These are phyloP conservation scores for Colletotrichum tropicicola DNA, from an alignment of 2,329 filamentous ascomycete genomes.

Conservation along the genomic window DNA sequence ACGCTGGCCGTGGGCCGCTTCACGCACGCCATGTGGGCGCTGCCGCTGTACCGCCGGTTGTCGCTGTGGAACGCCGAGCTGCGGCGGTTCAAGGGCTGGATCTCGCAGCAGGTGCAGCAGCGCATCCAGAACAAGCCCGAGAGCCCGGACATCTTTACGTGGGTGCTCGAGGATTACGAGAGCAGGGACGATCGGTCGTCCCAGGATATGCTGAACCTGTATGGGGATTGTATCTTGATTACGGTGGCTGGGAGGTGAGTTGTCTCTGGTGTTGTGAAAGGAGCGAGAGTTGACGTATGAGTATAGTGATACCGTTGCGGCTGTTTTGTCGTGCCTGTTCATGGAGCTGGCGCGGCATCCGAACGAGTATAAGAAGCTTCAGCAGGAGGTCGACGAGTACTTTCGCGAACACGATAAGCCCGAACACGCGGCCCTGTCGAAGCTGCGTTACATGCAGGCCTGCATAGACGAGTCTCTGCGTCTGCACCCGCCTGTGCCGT, in stretches of 20 bases:
- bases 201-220: slow-evolving; percentile 35
- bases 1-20: slow-evolving; percentile 34
- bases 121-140: slow-evolving; percentile 27
- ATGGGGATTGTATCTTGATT: slow-evolving; percentile 38
- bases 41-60: slow-evolving; percentile 30
- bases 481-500: slow-evolving; percentile 45
- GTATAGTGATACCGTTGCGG: slow-evolving; percentile 27
- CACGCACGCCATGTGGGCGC: slow-evolving; percentile 31
- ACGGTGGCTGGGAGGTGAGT: slow-evolving; percentile 41
- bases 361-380: not conserved
- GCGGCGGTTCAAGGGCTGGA: slow-evolving; percentile 30
- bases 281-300: not conserved
- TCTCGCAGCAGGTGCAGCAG: slow-evolving; percentile 18
- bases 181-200: slow-evolving; percentile 4
- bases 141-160: slow-evolving; percentile 40
- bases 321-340: slow-evolving; percentile 22
- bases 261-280: too few species aligned
- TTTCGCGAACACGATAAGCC: slow-evolving; percentile 9
- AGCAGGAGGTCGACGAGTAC: slow-evolving; percentile 29
- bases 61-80: slow-evolving; percentile 31
- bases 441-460: slow-evolving; percentile 40
- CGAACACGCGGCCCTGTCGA: slow-evolving; percentile 30
- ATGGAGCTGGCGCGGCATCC: slow-evolving; percentile 25
- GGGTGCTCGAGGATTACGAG: slow-evolving; percentile 39
- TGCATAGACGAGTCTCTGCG: slow-evolving; percentile 50